These are phyloP conservation scores for Pseudogymnoascus sp. DNA, from an alignment of 2,329 filamentous ascomycete genomes.

Conservation along the genomic window DNA sequence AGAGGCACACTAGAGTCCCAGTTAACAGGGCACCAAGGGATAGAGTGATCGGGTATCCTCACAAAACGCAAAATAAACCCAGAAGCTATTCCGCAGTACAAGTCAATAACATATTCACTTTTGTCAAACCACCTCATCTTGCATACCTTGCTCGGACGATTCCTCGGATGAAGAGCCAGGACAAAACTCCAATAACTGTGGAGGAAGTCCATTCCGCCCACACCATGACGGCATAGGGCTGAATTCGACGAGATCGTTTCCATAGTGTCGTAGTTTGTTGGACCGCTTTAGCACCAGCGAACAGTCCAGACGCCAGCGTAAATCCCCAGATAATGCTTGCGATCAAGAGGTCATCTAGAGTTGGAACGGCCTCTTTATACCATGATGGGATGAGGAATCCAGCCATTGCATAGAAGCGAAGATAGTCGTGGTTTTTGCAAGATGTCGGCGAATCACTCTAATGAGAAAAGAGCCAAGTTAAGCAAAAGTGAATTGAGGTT, in stretches of 20 bases:
- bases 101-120: background rate
- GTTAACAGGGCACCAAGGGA: background rate
- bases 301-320: conserved; percentile 31
- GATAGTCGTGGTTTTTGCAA: background rate
- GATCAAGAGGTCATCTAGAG: conserved; percentile 27
- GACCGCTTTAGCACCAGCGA: conserved; percentile 29
- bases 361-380: background rate
- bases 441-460: background rate
- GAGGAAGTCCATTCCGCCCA: conserved; percentile 39
- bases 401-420: background rate
- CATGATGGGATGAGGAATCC: background rate
- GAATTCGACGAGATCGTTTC: conserved; percentile 28
- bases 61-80: conserved; percentile 21
- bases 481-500: background rate
- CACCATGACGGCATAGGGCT: conserved; percentile 35
- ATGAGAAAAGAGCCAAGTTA: background rate
- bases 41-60: background rate
- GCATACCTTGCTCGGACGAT: conserved; percentile 29
- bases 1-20: conserved; percentile 30
- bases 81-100: conserved; percentile 14
- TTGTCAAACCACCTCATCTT: background rate
- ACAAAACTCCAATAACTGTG: conserved; percentile 32
- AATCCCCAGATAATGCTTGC: conserved; percentile 33
- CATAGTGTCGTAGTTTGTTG: conserved; percentile 31
- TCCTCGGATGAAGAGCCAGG: conserved; percentile 34